Evolutionary conservation across 768 basidiomycete species (phyloP), one percentile per base, ranked within the genome.

Genomic region (Nidularia pulvinata): DNA sequence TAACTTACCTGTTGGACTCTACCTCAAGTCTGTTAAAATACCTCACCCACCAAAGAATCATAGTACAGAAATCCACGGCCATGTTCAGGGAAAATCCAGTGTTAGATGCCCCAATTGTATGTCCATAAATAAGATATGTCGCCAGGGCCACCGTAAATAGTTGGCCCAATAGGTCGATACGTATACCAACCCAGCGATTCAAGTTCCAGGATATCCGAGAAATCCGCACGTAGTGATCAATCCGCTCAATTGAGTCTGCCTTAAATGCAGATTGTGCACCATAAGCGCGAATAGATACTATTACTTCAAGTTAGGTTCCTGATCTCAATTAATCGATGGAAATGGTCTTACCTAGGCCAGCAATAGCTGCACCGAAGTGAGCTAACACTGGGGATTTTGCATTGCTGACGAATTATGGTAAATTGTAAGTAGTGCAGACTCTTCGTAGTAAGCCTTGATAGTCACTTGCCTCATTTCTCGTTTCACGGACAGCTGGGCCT

Each of bases 221-320:
- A 6, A 78, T 64, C 44, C 76, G 70, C 10, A 70, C 71, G 54
- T 79, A 86, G 34, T 72, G 74, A 62, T 89, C 81, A 44, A 88
- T 82, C 6, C 82, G 75, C 37, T 70, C 66, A 44, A 79, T 63
- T 5, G 82, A 78, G 55, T 81, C 75, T 48, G 54, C 54, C 57
- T 64, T 78, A 70, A 79, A 86, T 6, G 69, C 60, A 34, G 75
- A 64, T 68, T 88, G 79, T 5, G 82, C 84, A 2, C 82, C 81
- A 61, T 85, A 91, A 0, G 88, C 88, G 22, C 87, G 76, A 52
- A 91, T 83, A 6, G 85, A 79, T 16, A 68, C 80, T 80, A 48
- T 22, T 36, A 33, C 11, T 49, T 22, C 6, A 9, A 37, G 48
- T 36, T 48, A 42, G n/a, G n/a, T 53, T 42, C 11, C 14, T 36